A percentile compares a stretch with the other conserved stretches of the same genome.
Evolutionary conservation across 768 basidiomycete species (phyloP).

Genomic region (Candolleomyces efflorescens): DNA sequence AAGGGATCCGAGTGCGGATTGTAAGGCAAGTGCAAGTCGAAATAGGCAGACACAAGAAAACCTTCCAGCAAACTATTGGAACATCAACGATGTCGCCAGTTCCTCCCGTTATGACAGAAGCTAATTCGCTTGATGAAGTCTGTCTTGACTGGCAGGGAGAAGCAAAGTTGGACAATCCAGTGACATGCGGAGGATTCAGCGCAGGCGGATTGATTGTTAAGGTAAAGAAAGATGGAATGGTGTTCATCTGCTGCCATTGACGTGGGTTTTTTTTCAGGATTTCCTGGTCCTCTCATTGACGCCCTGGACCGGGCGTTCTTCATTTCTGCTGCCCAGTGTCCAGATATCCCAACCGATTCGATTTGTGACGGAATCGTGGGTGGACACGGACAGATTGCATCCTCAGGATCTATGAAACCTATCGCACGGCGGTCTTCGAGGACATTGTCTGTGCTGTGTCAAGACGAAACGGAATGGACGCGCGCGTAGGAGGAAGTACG

Average conservation of each 20-base stretch:
- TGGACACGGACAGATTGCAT: slow-evolving; percentile 28
- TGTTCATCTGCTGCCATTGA: not conserved
- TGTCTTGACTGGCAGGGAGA: slow-evolving; percentile 55
- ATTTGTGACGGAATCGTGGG: slow-evolving; percentile 53
- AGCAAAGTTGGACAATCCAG: slow-evolving; percentile 30
- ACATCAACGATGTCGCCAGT: slow-evolving; percentile 39
- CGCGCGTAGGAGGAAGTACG: not conserved
- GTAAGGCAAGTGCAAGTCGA: slow-evolving; percentile 42
- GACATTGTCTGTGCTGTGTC: slow-evolving; percentile 18
- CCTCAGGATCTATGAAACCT: slow-evolving; percentile 29
- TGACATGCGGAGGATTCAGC: slow-evolving; percentile 41
- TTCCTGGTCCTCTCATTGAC: slow-evolving; percentile 47
- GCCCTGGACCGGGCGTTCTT: slow-evolving; percentile 39
- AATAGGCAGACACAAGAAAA: slow-evolving; percentile 32
- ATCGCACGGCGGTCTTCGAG: slow-evolving; percentile 14
- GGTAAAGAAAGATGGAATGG: slow-evolving; percentile 28
- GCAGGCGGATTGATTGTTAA: slow-evolving; percentile 42
- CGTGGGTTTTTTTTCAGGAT: slow-evolving; percentile 35
- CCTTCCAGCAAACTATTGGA: slow-evolving; percentile 35
- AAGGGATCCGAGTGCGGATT: slow-evolving; percentile 20
- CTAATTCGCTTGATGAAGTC: slow-evolving; percentile 20
- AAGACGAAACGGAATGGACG: slow-evolving; percentile 4
- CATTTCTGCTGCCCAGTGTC: slow-evolving; percentile 32
- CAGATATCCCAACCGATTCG: slow-evolving; percentile 48
- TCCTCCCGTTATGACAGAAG: slow-evolving; percentile 21